Conservation (phyloP, 129 eudicot species). For the Apium graveolens region DNA sequence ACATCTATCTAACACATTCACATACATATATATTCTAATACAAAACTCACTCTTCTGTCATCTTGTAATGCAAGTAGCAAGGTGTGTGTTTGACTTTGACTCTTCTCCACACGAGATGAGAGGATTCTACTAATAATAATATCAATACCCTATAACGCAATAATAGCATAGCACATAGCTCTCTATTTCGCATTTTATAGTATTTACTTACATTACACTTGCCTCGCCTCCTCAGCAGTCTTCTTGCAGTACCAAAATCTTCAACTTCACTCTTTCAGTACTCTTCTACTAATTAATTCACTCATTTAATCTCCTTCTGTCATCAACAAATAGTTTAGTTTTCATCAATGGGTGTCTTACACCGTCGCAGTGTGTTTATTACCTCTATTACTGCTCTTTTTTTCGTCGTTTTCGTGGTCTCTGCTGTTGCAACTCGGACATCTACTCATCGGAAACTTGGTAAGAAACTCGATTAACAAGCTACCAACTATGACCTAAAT, state of each 20-base stretch:
- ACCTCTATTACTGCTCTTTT: conserved; percentile 16
- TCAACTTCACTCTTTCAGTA: background rate
- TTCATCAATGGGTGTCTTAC: conserved; percentile 24
- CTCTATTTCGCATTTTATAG: background rate
- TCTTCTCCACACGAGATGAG: background rate
- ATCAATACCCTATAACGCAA: background rate
- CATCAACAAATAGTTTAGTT: background rate
- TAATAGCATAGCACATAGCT: background rate
- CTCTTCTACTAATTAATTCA: background rate
- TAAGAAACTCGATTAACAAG: conserved; percentile 16
- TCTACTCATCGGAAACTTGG: conserved; percentile 30
- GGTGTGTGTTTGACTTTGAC: background rate
- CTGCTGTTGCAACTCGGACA: conserved; percentile 14
- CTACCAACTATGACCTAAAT: background rate
- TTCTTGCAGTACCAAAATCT: conserved; percentile 8
- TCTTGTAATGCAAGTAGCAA: conserved; percentile 1
- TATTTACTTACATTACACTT: conserved; percentile 21
- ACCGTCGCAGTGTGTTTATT: conserved; percentile 16
- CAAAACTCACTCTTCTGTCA: background rate
- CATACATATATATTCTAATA: too few relatives aligned
- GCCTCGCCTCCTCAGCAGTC: background rate
- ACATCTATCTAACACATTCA: background rate
- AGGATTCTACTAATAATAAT: background rate
- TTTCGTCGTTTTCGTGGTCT: conserved; percentile 17
- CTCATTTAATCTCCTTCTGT: background rate